Base-by-base conservation (phyloP, 2,329 filamentous ascomycete genomes). In the Xylariaceae sp. region DNA sequence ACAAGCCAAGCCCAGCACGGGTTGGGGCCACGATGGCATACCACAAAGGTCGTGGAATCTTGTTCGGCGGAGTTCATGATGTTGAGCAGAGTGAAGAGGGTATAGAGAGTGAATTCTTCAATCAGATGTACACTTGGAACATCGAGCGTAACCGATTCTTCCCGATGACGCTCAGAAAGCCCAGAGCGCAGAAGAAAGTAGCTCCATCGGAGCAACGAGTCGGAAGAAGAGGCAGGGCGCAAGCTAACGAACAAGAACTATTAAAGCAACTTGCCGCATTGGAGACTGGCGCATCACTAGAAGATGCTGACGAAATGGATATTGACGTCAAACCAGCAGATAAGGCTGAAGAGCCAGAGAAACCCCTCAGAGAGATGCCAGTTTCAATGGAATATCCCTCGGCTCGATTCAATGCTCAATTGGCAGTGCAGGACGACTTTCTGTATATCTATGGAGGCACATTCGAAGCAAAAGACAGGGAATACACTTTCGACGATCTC, bases 41-140 rank as follows among this genome's bases (percentile, higher is more conserved):
- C 69, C 94, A 99, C 73, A 94, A 93, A 71, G 92, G 93, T 1
- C 84, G 94, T 55, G 94, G 94, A 1, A 93, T 99, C 51, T 74
- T 90, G 63, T 97, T 97, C 67, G 94, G 94, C 42, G 94, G 94
- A 47, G 94, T 99, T 4, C 90, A 97, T 63, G 92, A 96, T 61
- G 88, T 95, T 0, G 90, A 96, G 69, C 82, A 92, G 67, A 93
- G 83, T 58, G 92, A 96, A 67, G 94, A 99, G 69, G 91, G 89
- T 3, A 96, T 99, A 60, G 93, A 99, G 49, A 96, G 90, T 66
- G 92, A 97, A 69, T 99, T 99, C 72, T 99, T 97, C 75, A 93
- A 97, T 63, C 82, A 86, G 50, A 73, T 97, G 19, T 95, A 89
- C 64, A 89, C 92, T 5, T 97, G 92, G 90, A 97, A 96, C 66